Base-by-base conservation (phyloP, 2,329 filamentous ascomycete genomes). In the Emmonsiellopsis sp. region DNA sequence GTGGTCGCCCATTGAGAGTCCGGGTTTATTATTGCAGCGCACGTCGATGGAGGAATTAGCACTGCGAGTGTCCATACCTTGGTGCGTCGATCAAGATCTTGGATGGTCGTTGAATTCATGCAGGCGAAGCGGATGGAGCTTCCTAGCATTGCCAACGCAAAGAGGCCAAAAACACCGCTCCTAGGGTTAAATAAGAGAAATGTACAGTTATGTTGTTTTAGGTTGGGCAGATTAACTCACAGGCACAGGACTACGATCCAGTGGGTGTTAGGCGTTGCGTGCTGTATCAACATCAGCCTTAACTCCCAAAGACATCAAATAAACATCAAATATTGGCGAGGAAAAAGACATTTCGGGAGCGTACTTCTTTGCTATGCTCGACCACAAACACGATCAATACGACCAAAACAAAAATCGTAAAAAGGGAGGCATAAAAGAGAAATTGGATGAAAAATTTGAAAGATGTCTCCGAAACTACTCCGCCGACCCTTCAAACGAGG, bases 401-500 rank as follows among this genome's bases (percentile, higher is more conserved):
- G 21, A 83, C 78, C 49, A 94, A 70, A 8, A 80, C 70, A 55
- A 87, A 79, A 2, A 75, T 68, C 59, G 85, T 89, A 61, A 85
- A 88, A 3, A 88, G 61, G 4, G 81, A 72, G 1, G 83, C 83
- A 66, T 93, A 95, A 43, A 81, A 78, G 13, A 84, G 83, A 64
- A 96, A 95, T 60, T 96, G 93, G 9, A 90, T 74, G 64, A 98
- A 97, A 70, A 88, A 96, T 63, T 96, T 96, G 74, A 92, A 91
- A 2, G 85, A 76, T 1, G 83, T 90, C 67, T 96, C 91, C 0
- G 84, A 86, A 8, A 98, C 84, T 59, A 95, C 87, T 21, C 92
- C 93, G 3, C 92, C 92, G n/a, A 95, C 91, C 87, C 86, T 79
- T 52, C 14, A 34, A n/a, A 34, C 13, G 13, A 32, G 17, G 40